Conservation (phyloP, 345 rosid genomes). For the Hibiscus tridactylites region DNA sequence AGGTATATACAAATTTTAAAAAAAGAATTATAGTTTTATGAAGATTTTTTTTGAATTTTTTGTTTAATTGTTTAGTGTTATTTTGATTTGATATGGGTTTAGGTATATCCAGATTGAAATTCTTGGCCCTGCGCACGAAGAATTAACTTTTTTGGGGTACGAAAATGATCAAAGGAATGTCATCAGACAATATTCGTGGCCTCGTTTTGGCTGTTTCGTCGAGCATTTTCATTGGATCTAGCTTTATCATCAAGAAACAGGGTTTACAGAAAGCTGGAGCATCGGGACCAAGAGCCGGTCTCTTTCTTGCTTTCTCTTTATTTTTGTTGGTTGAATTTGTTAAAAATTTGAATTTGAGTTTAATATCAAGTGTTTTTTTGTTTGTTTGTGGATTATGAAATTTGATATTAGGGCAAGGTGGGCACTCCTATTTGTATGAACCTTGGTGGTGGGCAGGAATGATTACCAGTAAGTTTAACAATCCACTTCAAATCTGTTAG, state of each 20-base stretch:
- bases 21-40: neutral
- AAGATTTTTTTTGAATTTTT: neutral
- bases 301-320: neutral
- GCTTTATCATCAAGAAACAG: slow-evolving; percentile 87
- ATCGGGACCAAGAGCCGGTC: slow-evolving; percentile 68
- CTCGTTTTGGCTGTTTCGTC: slow-evolving; percentile 80
- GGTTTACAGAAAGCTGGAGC: slow-evolving; percentile 69
- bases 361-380: neutral
- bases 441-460: slow-evolving; percentile 99
- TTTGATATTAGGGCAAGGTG: slow-evolving; percentile 58
- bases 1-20: neutral
- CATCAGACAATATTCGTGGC: slow-evolving; percentile 68
- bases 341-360: neutral
- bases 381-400: neutral
- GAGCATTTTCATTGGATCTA: slow-evolving; percentile 85
- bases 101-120: neutral
- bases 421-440: slow-evolving; percentile 66
- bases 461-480: slow-evolving; percentile 57
- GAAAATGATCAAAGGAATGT: slow-evolving; percentile 33
- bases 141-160: neutral
- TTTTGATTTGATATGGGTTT: neutral
- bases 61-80: neutral
- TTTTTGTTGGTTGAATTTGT: neutral
- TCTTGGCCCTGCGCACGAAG: slow-evolving; percentile 8
- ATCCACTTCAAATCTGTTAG: neutral